These are phyloP conservation scores for Fusarium oligoseptatum DNA, from an alignment of 2,329 filamentous ascomycete species.

Conservation along the genomic window DNA sequence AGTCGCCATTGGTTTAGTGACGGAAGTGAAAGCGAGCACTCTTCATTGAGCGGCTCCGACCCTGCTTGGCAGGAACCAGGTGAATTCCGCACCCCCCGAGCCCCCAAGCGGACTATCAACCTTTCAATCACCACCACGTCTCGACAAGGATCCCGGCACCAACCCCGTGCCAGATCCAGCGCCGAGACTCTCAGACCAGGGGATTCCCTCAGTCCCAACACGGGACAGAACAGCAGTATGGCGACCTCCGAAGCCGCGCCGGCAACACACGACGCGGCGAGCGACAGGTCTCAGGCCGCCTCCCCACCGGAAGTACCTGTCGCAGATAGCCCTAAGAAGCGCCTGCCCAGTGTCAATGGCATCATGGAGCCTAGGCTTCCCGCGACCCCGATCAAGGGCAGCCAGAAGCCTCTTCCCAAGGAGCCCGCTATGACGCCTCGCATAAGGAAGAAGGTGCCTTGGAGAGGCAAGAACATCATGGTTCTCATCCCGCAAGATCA, in stretches of 20 bases:
- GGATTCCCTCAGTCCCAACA: conserved; percentile 43
- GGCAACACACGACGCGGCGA: conserved; percentile 46
- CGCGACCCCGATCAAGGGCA: conserved; percentile 52
- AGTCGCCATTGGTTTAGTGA: conserved; percentile 88
- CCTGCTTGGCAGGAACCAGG: conserved; percentile 66
- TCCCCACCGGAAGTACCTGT: conserved; percentile 44
- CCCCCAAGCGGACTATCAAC: conserved; percentile 45
- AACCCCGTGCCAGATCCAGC: conserved; percentile 65
- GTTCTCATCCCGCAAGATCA: conserved; percentile 78
- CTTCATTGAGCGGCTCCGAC: conserved; percentile 78
- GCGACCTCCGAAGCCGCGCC: conserved; percentile 48
- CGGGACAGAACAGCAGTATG: conserved; percentile 51
- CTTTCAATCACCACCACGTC: conserved; percentile 27
- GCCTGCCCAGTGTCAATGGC: conserved; percentile 35
- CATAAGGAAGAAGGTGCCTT: conserved; percentile 78
- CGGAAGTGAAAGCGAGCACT: conserved; percentile 76
- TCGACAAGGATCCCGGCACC: conserved; percentile 53
- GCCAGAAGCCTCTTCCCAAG: conserved; percentile 54
- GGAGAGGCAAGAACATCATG: conserved; percentile 81
- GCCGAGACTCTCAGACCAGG: conserved; percentile 66
- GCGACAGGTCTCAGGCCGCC: conserved; percentile 45
- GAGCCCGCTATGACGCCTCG: conserved; percentile 64
- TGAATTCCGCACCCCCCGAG: conserved; percentile 62
- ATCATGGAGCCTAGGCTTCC: conserved; percentile 50
- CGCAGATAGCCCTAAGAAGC: conserved; percentile 45